Conservation (phyloP, 306 rosid species). For the Acmispon strigosus region DNA sequence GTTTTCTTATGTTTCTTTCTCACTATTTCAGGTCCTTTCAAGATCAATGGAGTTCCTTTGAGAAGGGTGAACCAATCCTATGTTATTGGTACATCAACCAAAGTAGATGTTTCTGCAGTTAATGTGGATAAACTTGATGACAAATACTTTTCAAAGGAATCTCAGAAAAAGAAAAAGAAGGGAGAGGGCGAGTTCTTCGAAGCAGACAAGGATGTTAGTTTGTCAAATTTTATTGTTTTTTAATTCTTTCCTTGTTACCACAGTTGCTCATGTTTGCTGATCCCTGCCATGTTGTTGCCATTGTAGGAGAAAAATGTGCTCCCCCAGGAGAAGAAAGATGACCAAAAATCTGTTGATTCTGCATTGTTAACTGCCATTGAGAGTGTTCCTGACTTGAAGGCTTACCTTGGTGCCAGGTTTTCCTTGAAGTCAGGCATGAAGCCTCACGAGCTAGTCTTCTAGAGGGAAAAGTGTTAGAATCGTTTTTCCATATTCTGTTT, state of each 20-base stretch:
- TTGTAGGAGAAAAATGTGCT: conserved; percentile 56
- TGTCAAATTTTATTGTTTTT: background rate
- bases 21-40: conserved; percentile 45
- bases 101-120: conserved; percentile 46
- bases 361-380: conserved; percentile 53
- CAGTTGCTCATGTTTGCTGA: background rate
- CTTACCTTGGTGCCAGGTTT: conserved; percentile 65
- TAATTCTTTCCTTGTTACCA: background rate
- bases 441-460: conserved; percentile 21
- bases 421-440: conserved; percentile 22
- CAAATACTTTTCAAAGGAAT: conserved; percentile 50
- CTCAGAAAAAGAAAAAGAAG: conserved; percentile 42
- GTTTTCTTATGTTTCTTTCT: background rate
- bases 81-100: conserved; percentile 53
- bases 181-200: conserved; percentile 57
- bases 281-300: background rate
- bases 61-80: conserved; percentile 61
- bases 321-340: conserved; percentile 68
- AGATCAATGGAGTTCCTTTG: conserved; percentile 61
- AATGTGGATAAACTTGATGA: conserved; percentile 50
- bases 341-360: conserved; percentile 59
- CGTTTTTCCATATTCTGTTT: conserved; percentile 2
- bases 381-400: conserved; percentile 59
- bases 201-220: conserved; percentile 54
- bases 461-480: background rate